Evolutionary conservation across 768 basidiomycete genomes (phyloP).

Genomic region (Rhodotorula diobovata): DNA sequence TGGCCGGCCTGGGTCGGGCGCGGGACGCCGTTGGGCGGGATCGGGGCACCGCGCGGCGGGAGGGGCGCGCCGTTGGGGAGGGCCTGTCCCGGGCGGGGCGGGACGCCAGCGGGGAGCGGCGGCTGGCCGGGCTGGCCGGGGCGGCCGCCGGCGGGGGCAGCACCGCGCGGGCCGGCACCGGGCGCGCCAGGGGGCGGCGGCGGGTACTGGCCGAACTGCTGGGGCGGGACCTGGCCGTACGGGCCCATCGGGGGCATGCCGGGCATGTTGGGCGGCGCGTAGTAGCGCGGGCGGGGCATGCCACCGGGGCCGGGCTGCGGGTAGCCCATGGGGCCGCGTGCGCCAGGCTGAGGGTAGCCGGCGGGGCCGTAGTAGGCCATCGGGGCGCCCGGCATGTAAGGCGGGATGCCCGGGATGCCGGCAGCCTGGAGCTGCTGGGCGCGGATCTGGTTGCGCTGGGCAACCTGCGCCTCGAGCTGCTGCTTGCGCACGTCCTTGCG

Average conservation of each 20-base stretch:
- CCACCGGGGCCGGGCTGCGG: constrained; percentile 66
- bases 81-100: constrained; percentile 60
- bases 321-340: constrained; percentile 68
- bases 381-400: constrained; percentile 64
- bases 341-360: constrained; percentile 75
- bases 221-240: constrained; percentile 55
- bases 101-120: constrained; percentile 41
- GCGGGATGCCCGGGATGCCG: constrained; percentile 63
- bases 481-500: constrained; percentile 96
- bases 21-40: constrained; percentile 49
- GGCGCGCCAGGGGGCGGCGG: constrained; percentile 45
- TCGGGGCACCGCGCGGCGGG: constrained; percentile 53
- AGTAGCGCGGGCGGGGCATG: constrained; percentile 80
- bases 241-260: constrained; percentile 61
- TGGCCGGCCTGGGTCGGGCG: constrained; percentile 48
- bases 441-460: constrained; percentile 85
- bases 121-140: constrained; percentile 42
- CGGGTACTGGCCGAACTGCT: constrained; percentile 57
- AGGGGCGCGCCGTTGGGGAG: constrained; percentile 51
- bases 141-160: constrained; percentile 40
- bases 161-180: constrained; percentile 44
- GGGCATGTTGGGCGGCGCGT: constrained; percentile 63
- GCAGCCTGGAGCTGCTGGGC: constrained; percentile 92
- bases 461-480: constrained; percentile 97
- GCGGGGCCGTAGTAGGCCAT: constrained; percentile 83